phyloP scores from a whole-genome alignment of 2,329 filamentous ascomycete species.

The Xylariaceae sp. region DNA sequence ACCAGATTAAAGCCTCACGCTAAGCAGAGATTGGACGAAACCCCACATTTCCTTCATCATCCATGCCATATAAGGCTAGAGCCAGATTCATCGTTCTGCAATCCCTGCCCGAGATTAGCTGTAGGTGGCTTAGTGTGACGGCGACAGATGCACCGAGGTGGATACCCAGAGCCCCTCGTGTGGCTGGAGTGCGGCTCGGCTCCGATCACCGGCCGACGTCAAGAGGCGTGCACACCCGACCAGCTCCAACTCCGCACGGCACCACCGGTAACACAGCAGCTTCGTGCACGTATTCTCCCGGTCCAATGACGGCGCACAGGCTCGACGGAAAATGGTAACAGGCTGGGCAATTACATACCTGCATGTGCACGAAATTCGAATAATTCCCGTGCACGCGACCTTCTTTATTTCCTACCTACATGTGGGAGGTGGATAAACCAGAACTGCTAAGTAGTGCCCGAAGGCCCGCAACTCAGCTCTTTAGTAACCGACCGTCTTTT shows the following conservation, averaged over 20 bases:
- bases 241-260: too few relatives aligned
- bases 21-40: background rate
- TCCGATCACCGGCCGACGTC: background rate
- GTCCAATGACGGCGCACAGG: background rate
- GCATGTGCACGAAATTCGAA: background rate
- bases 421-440: too few relatives aligned
- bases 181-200: background rate
- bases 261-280: too few relatives aligned
- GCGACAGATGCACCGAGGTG: background rate
- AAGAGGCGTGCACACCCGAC: background rate
- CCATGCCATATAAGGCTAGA: background rate
- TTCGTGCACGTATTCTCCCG: background rate
- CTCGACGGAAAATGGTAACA: background rate
- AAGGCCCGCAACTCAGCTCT: too few relatives aligned
- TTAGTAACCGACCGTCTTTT: too few relatives aligned
- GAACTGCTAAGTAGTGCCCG: too few relatives aligned
- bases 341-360: background rate
- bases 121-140: background rate
- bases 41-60: background rate
- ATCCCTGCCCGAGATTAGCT: background rate
- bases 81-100: too few relatives aligned
- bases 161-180: background rate
- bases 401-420: too few relatives aligned
- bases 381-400: background rate
- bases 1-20: background rate